Conservation (phyloP, 139 green algal species). For the Chlorella sp. region DNA sequence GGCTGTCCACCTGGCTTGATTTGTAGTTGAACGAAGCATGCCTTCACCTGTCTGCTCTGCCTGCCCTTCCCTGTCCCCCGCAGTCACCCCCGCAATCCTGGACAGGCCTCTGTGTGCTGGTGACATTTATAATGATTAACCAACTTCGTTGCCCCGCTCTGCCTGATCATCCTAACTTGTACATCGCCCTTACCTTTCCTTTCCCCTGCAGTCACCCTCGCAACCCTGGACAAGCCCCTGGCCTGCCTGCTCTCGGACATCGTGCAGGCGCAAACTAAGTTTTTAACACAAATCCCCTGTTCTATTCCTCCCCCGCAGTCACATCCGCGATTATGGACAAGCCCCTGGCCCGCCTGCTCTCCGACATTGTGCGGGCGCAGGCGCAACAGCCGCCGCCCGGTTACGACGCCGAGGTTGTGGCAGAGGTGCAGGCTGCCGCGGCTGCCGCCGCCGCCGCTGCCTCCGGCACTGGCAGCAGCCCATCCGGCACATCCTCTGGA, state of each 20-base stretch:
- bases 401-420: neutral
- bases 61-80: no score
- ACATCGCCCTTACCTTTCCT: no score
- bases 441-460: neutral
- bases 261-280: neutral
- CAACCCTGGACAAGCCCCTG: neutral
- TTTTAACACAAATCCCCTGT: neutral
- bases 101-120: no score
- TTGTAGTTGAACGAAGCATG: no score
- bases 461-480: neutral
- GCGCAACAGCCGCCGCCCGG: constrained; percentile 12
- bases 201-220: no score
- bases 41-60: no score
- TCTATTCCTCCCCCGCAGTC: neutral
- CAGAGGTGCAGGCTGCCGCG: neutral
- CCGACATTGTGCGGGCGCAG: constrained; percentile 28
- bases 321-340: constrained; percentile 9
- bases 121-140: no score
- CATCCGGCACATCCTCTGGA: no score
- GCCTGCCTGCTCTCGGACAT: neutral
- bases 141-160: no score
- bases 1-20: no score
- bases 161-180: no score
- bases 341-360: neutral
- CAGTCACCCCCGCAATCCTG: no score